Evolutionary conservation across 176 grass and related monocot genomes (phyloP).

Genomic region (Raddia distichophylla): DNA sequence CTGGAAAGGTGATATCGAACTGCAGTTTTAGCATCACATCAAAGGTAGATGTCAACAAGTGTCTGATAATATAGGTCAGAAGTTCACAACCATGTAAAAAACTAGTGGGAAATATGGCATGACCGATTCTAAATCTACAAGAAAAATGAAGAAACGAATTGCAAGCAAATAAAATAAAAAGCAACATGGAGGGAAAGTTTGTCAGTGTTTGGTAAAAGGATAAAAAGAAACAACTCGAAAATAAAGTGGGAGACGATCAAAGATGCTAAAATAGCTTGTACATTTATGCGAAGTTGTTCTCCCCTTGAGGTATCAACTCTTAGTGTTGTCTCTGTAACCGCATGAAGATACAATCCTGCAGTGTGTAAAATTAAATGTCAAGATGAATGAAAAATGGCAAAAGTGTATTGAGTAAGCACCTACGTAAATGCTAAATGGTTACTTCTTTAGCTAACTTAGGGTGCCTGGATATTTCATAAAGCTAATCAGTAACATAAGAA

Average conservation of each 20-base stretch:
- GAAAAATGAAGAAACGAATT: not conserved
- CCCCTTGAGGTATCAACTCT: constrained; percentile 91
- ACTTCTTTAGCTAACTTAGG: constrained; percentile 3
- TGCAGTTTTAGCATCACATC: constrained; percentile 55
- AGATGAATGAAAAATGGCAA: constrained; percentile 1
- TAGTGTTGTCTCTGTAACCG: constrained; percentile 83
- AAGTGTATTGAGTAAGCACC: constrained; percentile 15
- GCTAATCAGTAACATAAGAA: not conserved
- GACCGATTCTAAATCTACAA: constrained; percentile 1
- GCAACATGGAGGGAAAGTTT: not conserved
- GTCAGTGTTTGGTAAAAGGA: not conserved
- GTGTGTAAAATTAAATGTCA: constrained; percentile 14
- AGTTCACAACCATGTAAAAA: constrained; percentile 8
- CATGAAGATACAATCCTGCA: constrained; percentile 95
- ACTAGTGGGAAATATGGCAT: constrained; percentile 4
- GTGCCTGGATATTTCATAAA: not conserved
- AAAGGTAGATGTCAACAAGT: constrained; percentile 40
- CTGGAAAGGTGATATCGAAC: constrained; percentile 96
- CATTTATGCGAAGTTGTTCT: constrained; percentile 93
- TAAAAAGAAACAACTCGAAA: not conserved
- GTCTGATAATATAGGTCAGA: constrained; percentile 20
- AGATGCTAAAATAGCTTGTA: constrained; percentile 42
- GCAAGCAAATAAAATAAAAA: constrained; percentile 13
- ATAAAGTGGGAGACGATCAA: constrained; percentile 10
- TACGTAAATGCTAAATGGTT: not conserved